A percentile compares a stretch with the other conserved stretches of the same genome.
These are phyloP conservation scores for Capsicum pubescens DNA, from an alignment of 257 asterid species.

Conservation along the genomic window DNA sequence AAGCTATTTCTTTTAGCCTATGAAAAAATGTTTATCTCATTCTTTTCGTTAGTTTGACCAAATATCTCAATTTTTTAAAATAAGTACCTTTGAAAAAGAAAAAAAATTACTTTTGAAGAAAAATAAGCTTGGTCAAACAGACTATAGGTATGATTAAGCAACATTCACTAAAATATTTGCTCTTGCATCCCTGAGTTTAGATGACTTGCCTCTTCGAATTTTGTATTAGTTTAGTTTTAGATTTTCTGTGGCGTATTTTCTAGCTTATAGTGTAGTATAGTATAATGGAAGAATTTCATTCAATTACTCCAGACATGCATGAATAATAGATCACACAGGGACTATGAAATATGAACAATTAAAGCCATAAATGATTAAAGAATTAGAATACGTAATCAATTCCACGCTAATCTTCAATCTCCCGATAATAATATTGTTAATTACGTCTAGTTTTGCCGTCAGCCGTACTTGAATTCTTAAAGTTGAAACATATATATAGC, in stretches of 20 bases:
- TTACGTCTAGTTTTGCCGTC: neutral
- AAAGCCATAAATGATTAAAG: neutral
- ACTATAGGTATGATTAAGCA: neutral
- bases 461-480: neutral
- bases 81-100: no score
- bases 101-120: no score
- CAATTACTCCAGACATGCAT: neutral
- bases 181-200: neutral
- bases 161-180: neutral
- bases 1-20: no score
- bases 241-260: neutral
- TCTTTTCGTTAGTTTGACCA: no score
- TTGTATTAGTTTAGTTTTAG: no score
- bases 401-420: neutral
- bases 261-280: neutral
- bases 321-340: neutral
- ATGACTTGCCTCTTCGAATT: neutral
- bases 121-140: no score
- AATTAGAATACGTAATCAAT: neutral
- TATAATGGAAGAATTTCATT: neutral
- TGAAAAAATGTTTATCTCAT: no score
- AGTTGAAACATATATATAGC: neutral
- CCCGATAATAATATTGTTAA: neutral
- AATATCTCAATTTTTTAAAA: no score
- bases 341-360: constrained; percentile 1